Conservation (phyloP, 495 filamentous ascomycete species). For the Xylaria acuta region DNA sequence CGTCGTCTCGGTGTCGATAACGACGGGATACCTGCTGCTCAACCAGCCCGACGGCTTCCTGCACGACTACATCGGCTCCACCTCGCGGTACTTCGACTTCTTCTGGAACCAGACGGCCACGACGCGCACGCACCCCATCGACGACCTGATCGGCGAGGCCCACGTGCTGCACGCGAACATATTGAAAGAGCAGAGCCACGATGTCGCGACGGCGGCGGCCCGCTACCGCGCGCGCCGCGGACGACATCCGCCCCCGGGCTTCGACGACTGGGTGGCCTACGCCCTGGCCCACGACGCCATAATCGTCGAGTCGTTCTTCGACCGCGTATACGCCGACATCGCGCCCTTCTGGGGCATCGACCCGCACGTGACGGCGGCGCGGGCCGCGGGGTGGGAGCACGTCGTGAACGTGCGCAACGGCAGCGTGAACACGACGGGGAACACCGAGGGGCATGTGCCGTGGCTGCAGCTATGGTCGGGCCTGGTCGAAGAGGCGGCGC, state of each 20-base stretch:
- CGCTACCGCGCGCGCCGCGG: conserved; percentile 66
- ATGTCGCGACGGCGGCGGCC: conserved; percentile 58
- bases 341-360: conserved; percentile 69
- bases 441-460: conserved; percentile 33
- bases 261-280: conserved; percentile 67
- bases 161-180: conserved; percentile 43
- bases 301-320: conserved; percentile 71
- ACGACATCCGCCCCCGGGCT: conserved; percentile 73
- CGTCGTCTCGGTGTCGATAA: conserved; percentile 32
- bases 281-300: conserved; percentile 61
- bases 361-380: conserved; percentile 48
- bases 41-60: conserved; percentile 36
- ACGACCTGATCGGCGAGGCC: conserved; percentile 48
- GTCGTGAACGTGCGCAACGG: conserved; percentile 60
- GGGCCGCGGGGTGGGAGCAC: conserved; percentile 40
- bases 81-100: conserved; percentile 37
- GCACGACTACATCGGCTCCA: conserved; percentile 19
- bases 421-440: conserved; percentile 50
- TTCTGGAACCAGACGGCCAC: conserved; percentile 33
- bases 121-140: conserved; percentile 48
- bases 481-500: conserved; percentile 57
- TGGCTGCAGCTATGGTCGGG: conserved; percentile 60
- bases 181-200: conserved; percentile 49
- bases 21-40: conserved; percentile 31
- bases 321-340: conserved; percentile 69